Evolutionary conservation across 1,139 yeast genomes (phyloP), one percentile per base, ranked within the genome.

Genomic region (Saccharomyces hybrid): DNA sequence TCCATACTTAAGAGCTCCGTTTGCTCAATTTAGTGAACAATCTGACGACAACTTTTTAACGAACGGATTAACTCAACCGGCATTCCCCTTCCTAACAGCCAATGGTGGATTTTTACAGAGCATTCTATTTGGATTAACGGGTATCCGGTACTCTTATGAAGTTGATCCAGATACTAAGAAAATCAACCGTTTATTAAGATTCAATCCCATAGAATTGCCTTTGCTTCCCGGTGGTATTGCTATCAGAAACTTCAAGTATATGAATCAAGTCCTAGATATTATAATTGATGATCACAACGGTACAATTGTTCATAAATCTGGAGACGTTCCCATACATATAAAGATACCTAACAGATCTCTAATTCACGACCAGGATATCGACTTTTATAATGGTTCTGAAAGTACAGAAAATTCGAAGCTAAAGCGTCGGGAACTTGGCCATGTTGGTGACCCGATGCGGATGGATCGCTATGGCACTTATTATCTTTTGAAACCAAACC

Each of bases 31-130:
- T 67, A 81, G 88, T 55, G 96, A 88, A 62, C 95, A 88, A 62
- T 81, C 86, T 52, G 78, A 84, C 67, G 95, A 88, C 65, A 74
- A 84, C 62, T 79, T 70, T 57, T 68, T 73, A 26, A 72, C 79
- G 0, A 87, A 88, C 62, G 95, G 95, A 5, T 88, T 88, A 0
- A 85, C 95, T 0, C 83, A 84, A 59, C 95, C 95, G 0, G 95
- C 95, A 0, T 88, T 88, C 71, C 96, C 96, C 14, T 88, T 88
- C 63, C 73, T 87, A 65, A 88, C 96, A 1, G 95, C 90, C 0
- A 89, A 86, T 68, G 96, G 95, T 38, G 95, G 95, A 0, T 81
- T 80, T 56, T 70, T 86, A 53, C 96, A 88, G 68, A 81, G 87
- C 1, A 73, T 81, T 34, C 72, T 86, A n/a, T 88, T 84, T 67